A percentile compares a stretch with the other conserved stretches of the same genome.
Evolutionary conservation across 768 basidiomycete genomes (phyloP).

Genomic region (Crepidotus variabilis): DNA sequence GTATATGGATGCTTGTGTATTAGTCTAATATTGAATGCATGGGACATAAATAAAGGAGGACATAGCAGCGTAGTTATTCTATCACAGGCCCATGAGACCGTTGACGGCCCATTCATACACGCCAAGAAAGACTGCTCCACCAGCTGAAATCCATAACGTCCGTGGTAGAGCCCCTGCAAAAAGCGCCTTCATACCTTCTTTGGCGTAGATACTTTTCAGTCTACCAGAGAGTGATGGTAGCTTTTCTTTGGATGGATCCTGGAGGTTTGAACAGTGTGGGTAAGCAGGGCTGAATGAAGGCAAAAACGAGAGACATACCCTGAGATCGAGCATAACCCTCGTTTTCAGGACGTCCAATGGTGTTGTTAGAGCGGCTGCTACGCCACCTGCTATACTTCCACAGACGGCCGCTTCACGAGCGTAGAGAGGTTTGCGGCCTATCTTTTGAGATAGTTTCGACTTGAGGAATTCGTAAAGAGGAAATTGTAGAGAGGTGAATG

Average conservation of each 20-base stretch:
- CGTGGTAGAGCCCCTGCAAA: conserved; percentile 88
- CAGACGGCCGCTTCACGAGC: conserved; percentile 82
- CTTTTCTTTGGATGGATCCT: conserved; percentile 48
- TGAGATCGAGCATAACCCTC: conserved; percentile 90
- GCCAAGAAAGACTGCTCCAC: conserved; percentile 97
- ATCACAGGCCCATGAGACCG: conserved; percentile 36
- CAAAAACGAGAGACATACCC: conserved; percentile 41
- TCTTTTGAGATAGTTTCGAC: conserved; percentile 47
- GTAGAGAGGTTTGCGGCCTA: conserved; percentile 54
- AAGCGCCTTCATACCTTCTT: conserved; percentile 72
- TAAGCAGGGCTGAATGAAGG: neutral
- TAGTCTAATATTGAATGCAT: conserved; percentile 2
- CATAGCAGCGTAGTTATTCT: neutral
- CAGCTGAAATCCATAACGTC: conserved; percentile 94
- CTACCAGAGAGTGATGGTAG: conserved; percentile 55
- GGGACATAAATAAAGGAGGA: neutral
- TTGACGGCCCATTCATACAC: conserved; percentile 83
- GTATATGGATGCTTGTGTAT: conserved; percentile 5
- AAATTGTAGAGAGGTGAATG: conserved; percentile 54
- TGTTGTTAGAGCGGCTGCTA: conserved; percentile 88
- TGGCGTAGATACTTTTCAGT: conserved; percentile 59
- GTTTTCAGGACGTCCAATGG: conserved; percentile 97
- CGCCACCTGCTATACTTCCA: conserved; percentile 86
- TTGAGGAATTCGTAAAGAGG: conserved; percentile 93
- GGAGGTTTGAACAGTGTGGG: neutral